phyloP scores from a whole-genome alignment of 495 filamentous ascomycete species.

The Parachaetomium inaequale region DNA sequence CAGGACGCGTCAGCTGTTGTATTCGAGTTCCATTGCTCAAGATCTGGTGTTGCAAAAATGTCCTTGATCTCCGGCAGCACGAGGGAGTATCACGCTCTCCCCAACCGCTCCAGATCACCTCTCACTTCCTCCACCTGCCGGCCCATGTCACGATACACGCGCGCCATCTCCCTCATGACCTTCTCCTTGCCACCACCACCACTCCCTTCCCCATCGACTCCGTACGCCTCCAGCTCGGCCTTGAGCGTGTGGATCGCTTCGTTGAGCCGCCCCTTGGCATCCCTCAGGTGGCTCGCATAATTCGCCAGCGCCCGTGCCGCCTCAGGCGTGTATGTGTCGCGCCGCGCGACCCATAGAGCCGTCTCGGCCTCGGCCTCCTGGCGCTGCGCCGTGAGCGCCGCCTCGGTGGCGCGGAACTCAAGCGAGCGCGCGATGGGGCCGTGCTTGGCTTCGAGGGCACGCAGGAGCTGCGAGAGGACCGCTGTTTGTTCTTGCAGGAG shows the following conservation, averaged over 20 bases:
- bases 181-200: constrained; percentile 36
- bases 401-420: constrained; percentile 53
- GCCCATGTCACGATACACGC: constrained; percentile 55
- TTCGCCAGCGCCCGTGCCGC: constrained; percentile 52
- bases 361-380: constrained; percentile 38
- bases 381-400: constrained; percentile 52
- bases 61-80: neutral
- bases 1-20: constrained; percentile 6
- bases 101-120: constrained; percentile 55
- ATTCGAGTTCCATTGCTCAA: neutral
- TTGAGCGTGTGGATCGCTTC: constrained; percentile 45
- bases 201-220: constrained; percentile 36
- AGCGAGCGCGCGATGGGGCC: constrained; percentile 61
- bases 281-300: constrained; percentile 54
- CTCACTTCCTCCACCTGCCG: constrained; percentile 53
- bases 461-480: constrained; percentile 35
- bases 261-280: constrained; percentile 46
- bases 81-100: constrained; percentile 24
- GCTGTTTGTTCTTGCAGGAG: constrained; percentile 32
- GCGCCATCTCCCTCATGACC: constrained; percentile 57
- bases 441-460: constrained; percentile 54
- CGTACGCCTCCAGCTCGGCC: constrained; percentile 54
- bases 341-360: constrained; percentile 27
- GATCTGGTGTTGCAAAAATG: neutral
- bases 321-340: constrained; percentile 56